Evolutionary conservation across 495 filamentous ascomycete species (phyloP), one percentile per base, ranked within the genome.

Genomic region (Bacidia gigantensis): DNA sequence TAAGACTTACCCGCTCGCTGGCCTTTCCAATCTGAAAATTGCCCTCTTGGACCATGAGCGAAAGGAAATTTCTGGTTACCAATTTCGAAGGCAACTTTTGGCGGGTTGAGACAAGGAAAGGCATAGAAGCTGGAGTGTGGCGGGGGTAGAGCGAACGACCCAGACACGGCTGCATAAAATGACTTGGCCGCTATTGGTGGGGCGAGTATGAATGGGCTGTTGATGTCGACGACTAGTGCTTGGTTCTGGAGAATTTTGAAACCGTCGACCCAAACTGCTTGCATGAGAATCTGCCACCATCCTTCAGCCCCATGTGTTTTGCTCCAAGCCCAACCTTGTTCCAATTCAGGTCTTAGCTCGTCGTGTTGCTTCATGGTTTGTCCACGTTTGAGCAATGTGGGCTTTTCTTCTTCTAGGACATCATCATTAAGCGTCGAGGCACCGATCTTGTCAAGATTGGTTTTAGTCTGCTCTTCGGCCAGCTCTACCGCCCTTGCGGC

Each of bases 261-360:
- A 7, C 55, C 54, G 45, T 63, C 56, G 17, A 60, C 52, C 65
- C 65, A 67, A 1, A 67, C 55, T 21, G 63, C 60, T 21, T 58
- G 62, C 62, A 67, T 60, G 2, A 67, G 57, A 14, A 63, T 52
- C 48, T 64, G 62, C 65, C 65, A 67, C 65, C 65, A 67, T 18
- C 65, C 65, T 26, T 58, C 65, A 2, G 65, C 62, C 2, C 65
- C 65, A 52, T 64, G 59, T 10, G 63, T 52, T 22, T 49, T 46
- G 14, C 45, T 62, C 65, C 65, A 67, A 24, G 50, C 54, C 58
- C 60, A 67, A n/a, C 50, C 57, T 10, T 58, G 49, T 38, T 57
- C 50, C 62, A 57, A 60, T n/a, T 54, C 21, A 50, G 46, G 22
- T 49, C 43, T 38, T 26, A 51, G 44, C 0, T n/a, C 26, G 3